Conservation (phyloP, 495 filamentous ascomycete genomes). For the Immersiella caudata region DNA sequence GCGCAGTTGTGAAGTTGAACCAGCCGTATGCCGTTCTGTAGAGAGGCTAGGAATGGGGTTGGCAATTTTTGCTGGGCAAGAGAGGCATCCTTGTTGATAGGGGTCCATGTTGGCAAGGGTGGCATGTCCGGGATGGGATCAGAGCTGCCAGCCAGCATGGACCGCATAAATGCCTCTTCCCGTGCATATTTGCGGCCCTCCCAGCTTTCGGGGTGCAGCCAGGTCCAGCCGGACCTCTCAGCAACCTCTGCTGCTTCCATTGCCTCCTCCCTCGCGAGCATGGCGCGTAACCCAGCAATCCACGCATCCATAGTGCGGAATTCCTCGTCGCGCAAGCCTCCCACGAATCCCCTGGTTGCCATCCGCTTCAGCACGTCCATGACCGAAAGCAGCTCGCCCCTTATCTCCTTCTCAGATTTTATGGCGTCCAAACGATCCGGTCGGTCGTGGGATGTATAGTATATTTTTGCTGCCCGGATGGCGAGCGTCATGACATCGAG, state of each 20-base stretch:
- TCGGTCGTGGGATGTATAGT: constrained; percentile 85
- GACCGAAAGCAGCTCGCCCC: constrained; percentile 76
- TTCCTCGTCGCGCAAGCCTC: constrained; percentile 77
- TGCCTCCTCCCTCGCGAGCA: constrained; percentile 73
- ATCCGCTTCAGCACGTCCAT: constrained; percentile 89
- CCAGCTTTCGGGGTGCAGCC: constrained; percentile 79
- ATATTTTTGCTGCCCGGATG: constrained; percentile 90
- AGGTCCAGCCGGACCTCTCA: constrained; percentile 74
- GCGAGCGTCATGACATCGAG: constrained; percentile 90
- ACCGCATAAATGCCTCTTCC: constrained; percentile 79
- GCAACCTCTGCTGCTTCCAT: constrained; percentile 72
- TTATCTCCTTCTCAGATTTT: constrained; percentile 78
- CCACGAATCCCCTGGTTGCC: constrained; percentile 84
- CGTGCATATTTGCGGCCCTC: constrained; percentile 72
- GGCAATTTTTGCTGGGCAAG: constrained; percentile 51
- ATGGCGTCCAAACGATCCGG: constrained; percentile 82
- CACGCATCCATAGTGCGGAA: constrained; percentile 69
- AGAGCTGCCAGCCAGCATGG: constrained; percentile 51
- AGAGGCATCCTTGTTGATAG: constrained; percentile 47
- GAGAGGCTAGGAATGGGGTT: constrained; percentile 70
- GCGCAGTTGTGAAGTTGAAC: constrained; percentile 87
- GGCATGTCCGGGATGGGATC: constrained; percentile 39
- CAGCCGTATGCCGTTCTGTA: constrained; percentile 78
- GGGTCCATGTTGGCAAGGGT: constrained; percentile 70
- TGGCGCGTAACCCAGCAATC: constrained; percentile 73